Evolutionary conservation across 148 eudicot species (phyloP), one percentile per base, ranked within the genome.

Genomic region (Diospyros lotus): DNA sequence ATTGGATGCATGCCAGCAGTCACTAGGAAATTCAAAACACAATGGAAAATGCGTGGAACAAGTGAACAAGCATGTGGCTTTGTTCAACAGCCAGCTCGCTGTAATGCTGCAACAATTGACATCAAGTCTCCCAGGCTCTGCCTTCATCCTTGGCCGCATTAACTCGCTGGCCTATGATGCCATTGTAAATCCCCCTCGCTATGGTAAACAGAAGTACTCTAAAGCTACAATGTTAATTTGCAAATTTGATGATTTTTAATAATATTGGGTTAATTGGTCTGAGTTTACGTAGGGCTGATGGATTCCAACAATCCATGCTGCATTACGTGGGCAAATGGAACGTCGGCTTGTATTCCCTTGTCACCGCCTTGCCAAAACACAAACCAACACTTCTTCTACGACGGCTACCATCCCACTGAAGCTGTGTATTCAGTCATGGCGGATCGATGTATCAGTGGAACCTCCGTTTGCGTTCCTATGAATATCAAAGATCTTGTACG

Each of bases 1-100:
- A 66, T 89, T 62, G 97, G 97, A 11, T 92, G 97, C 80, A 77
- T 88, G 14, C 90, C 93, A 6, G 77, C 89, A 9, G 44, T 75
- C 10, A 77, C 77, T 2, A 85, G 64, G 66, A 39, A 17, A 1
- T 46, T 50, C 1, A 79, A 79, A 83, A 39, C 82, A 60, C 43
- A 80, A 12, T 2, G 88, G 82, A 45, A 62, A 43, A 68, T 89
- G 97, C 15, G 90, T 78, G 7, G 89, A 88, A 51, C 74, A 80
- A 17, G 69, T 84, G 15, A 89, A 89, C 71, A 13, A 66, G 39
- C 80, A 84, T 0, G 82, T 83, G 0, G 14, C 77, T 0, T 42
- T 83, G 0, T 91, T 85, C 79, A 89, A 91, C 76, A 4, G 53
- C 12, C 67, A 77, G 69, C 90, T 91, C 14, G 83, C 51, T 0